Percentiles rank a stretch among this genome's conserved stretches.
These are phyloP conservation scores for Scytalidium lignicola DNA, from an alignment of 2,329 filamentous ascomycete species.

Conservation along the genomic window DNA sequence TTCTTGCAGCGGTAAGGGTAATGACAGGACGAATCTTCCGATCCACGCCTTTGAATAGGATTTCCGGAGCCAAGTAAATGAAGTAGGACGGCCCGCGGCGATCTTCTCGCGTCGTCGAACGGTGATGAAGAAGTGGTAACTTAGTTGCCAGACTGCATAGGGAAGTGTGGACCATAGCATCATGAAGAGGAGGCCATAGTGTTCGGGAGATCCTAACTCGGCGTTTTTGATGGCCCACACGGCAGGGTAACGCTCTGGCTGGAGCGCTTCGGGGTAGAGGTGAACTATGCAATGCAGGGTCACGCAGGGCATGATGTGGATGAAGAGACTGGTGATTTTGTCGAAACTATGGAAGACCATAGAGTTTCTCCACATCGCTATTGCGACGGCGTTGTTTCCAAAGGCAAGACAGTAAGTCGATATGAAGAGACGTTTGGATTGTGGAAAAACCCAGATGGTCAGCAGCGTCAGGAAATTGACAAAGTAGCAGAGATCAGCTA, in stretches of 20 bases:
- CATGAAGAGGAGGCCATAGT: conserved; percentile 80
- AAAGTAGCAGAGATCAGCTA: conserved; percentile 97
- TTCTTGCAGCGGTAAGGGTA: conserved; percentile 75
- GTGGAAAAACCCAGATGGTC: conserved; percentile 84
- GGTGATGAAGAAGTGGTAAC: conserved; percentile 93
- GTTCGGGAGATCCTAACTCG: conserved; percentile 64
- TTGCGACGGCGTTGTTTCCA: conserved; percentile 95
- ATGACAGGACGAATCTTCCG: conserved; percentile 74
- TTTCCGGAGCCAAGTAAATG: conserved; percentile 92
- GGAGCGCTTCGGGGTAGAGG: conserved; percentile 60
- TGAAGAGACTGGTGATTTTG: conserved; percentile 96
- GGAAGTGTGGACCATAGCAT: conserved; percentile 90
- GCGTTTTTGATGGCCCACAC: conserved; percentile 74
- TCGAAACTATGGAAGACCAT: conserved; percentile 98
- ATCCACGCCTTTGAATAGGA: conserved; percentile 89
- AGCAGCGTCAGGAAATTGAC: conserved; percentile 83
- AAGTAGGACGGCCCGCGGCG: conserved; percentile 88
- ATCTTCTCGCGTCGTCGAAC: conserved; percentile 94
- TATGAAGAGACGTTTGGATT: conserved; percentile 87
- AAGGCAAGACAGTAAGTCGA: conserved; percentile 88
- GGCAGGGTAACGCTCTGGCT: conserved; percentile 72
- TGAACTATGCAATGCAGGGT: conserved; percentile 91
- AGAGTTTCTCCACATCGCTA: conserved; percentile 98
- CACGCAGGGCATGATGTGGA: conserved; percentile 97
- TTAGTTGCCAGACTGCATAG: conserved; percentile 87